Evolutionary conservation across 768 basidiomycete genomes (phyloP).

Genomic region (Tremella mesenterica): DNA sequence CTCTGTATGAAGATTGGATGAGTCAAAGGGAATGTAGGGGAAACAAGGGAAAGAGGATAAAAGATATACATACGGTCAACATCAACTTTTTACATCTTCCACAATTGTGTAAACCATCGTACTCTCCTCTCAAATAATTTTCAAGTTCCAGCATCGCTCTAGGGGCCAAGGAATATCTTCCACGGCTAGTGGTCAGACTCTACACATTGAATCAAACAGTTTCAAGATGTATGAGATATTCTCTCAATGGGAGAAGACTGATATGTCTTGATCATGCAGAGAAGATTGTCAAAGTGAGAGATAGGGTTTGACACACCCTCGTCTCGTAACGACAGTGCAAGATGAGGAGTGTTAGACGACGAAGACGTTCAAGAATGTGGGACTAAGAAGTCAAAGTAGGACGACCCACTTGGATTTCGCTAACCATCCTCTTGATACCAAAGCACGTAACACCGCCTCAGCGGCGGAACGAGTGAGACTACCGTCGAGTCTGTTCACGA

Average conservation of each 20-base stretch:
- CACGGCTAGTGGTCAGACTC: constrained; percentile 24
- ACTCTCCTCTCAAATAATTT: constrained; percentile 24
- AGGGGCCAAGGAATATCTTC: constrained; percentile 27
- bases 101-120: constrained; percentile 30
- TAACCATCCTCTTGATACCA: constrained; percentile 40
- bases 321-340: too few species aligned
- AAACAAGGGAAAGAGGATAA: neutral
- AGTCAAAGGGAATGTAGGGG: neutral
- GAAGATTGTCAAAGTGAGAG: too few species aligned
- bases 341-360: too few species aligned
- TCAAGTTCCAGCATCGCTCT: constrained; percentile 34
- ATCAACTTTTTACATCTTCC: constrained; percentile 26
- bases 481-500: constrained; percentile 8
- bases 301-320: too few species aligned
- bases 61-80: constrained; percentile 25
- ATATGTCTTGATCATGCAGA: too few species aligned
- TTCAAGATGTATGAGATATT: neutral
- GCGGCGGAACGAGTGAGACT: constrained; percentile 26
- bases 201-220: neutral
- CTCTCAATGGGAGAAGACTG: too few species aligned
- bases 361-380: too few species aligned
- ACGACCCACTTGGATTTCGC: constrained; percentile 30
- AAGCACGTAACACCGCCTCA: constrained; percentile 22
- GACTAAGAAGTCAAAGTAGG: too few species aligned
- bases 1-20: neutral